Evolutionary conservation across 2,329 filamentous ascomycete genomes (phyloP).

Genomic region (Fusarium oxysporum): DNA sequence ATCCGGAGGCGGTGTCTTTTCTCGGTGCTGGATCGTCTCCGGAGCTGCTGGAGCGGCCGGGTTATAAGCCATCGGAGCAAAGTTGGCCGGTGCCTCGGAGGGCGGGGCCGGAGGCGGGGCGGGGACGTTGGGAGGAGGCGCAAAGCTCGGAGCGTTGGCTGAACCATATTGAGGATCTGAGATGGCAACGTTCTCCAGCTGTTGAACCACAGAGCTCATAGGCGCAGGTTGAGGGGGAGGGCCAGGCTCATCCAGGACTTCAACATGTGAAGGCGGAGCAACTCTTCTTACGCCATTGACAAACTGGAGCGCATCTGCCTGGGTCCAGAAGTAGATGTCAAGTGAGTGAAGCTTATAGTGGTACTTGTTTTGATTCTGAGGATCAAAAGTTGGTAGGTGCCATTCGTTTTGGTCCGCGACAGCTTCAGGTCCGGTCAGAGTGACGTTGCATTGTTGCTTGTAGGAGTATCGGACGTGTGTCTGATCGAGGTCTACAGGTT

Average conservation of each 20-base stretch:
- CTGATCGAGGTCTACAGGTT: constrained; percentile 70
- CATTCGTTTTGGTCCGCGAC: constrained; percentile 70
- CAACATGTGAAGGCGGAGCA: constrained; percentile 69
- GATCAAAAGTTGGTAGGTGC: constrained; percentile 80
- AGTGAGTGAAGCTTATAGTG: constrained; percentile 81
- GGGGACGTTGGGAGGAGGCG: constrained; percentile 40
- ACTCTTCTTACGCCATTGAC: constrained; percentile 75
- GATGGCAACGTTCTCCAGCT: constrained; percentile 78
- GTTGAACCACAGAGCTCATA: constrained; percentile 78
- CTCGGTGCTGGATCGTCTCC: constrained; percentile 76
- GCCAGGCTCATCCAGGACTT: constrained; percentile 73
- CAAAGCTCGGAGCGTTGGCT: constrained; percentile 36
- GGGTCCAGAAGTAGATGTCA: constrained; percentile 85
- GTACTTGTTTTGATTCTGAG: constrained; percentile 79
- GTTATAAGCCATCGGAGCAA: constrained; percentile 79
- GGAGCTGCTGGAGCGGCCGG: constrained; percentile 81
- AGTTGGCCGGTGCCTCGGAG: constrained; percentile 51
- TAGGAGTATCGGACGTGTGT: constrained; percentile 77
- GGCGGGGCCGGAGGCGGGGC: constrained; percentile 36
- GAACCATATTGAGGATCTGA: constrained; percentile 64
- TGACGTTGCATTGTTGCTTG: constrained; percentile 78
- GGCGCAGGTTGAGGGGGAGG: constrained; percentile 59
- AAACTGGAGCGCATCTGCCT: constrained; percentile 76
- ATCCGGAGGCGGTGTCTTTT: constrained; percentile 83
- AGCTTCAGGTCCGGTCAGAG: constrained; percentile 69